A percentile compares a stretch with the other conserved stretches of the same genome.
Conservation (phyloP, 495 filamentous ascomycete species). For the Lepraria neglecta region DNA sequence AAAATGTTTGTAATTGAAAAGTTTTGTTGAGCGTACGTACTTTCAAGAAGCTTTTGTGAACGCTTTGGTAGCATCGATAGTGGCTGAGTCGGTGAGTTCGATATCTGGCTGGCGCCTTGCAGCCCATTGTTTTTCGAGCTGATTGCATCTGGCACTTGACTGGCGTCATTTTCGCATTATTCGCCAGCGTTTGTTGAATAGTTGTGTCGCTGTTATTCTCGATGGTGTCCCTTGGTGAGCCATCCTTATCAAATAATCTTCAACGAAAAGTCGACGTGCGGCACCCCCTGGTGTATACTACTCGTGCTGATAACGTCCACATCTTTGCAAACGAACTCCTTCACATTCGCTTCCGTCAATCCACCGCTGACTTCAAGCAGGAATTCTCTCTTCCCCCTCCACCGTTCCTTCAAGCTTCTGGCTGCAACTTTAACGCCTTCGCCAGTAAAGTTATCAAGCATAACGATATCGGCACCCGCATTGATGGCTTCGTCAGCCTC, state of each 20-base stretch:
- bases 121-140: too few species aligned
- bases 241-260: slow-evolving; percentile 54
- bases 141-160: too few species aligned
- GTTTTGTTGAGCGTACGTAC: too few species aligned
- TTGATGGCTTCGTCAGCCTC: slow-evolving; percentile 86
- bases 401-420: slow-evolving; percentile 59
- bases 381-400: slow-evolving; percentile 43
- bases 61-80: too few species aligned
- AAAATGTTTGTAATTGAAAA: too few species aligned
- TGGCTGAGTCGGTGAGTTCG: too few species aligned
- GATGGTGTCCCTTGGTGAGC: background rate
- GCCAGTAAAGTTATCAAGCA: slow-evolving; percentile 89
- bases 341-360: slow-evolving; percentile 77
- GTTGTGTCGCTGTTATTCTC: too few species aligned
- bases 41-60: too few species aligned
- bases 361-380: slow-evolving; percentile 90
- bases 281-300: slow-evolving; percentile 90
- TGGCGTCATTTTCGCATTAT: too few species aligned
- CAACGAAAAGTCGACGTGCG: slow-evolving; percentile 89
- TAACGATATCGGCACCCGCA: slow-evolving; percentile 89
- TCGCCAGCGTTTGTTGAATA: too few species aligned
- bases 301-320: slow-evolving; percentile 94
- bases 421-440: slow-evolving; percentile 69
- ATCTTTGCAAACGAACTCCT: slow-evolving; percentile 72
- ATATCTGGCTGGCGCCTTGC: too few species aligned